phyloP scores from a whole-genome alignment of 2,329 filamentous ascomycete species.

The Clonostachys rosea region DNA sequence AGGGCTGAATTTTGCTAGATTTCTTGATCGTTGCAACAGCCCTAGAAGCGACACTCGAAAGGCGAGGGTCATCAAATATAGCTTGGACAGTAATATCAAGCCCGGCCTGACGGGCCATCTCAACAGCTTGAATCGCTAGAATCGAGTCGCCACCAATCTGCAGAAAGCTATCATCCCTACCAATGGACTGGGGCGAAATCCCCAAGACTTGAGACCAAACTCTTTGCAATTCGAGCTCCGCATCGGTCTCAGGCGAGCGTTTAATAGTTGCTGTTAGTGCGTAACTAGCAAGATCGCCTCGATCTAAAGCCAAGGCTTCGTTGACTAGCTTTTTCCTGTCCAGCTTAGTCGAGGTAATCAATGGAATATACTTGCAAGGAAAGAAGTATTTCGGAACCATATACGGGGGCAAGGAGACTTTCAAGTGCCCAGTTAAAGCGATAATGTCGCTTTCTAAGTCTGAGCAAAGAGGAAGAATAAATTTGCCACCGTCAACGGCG shows the following conservation, averaged over 20 bases:
- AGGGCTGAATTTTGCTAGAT: neutral
- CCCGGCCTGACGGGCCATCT: neutral
- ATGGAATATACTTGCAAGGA: slow-evolving; percentile 17
- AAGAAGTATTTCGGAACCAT: slow-evolving; percentile 10
- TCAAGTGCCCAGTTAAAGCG: slow-evolving; percentile 8
- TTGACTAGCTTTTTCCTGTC: slow-evolving; percentile 5
- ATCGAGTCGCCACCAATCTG: slow-evolving; percentile 9
- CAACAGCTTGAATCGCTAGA: slow-evolving; percentile 4
- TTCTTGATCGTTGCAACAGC: neutral
- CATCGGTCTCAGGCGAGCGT: slow-evolving; percentile 7
- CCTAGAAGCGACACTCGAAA: neutral
- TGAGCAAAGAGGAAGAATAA: neutral
- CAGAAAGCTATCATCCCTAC: slow-evolving; percentile 5
- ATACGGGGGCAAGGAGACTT: slow-evolving; percentile 6
- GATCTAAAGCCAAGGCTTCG: neutral
- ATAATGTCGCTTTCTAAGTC: slow-evolving; percentile 4
- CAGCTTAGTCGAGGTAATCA: slow-evolving; percentile 35
- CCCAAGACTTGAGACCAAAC: slow-evolving; percentile 14
- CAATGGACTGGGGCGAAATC: slow-evolving; percentile 1
- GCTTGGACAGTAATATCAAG: slow-evolving; percentile 7
- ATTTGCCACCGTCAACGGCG: neutral
- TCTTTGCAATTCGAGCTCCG: slow-evolving; percentile 17
- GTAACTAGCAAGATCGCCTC: slow-evolving; percentile 7
- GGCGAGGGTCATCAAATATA: slow-evolving; percentile 11
- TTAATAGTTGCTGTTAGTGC: slow-evolving; percentile 14